Conservation (phyloP, 1,284 basidiomycete genomes). For the Mycena citricolor region DNA sequence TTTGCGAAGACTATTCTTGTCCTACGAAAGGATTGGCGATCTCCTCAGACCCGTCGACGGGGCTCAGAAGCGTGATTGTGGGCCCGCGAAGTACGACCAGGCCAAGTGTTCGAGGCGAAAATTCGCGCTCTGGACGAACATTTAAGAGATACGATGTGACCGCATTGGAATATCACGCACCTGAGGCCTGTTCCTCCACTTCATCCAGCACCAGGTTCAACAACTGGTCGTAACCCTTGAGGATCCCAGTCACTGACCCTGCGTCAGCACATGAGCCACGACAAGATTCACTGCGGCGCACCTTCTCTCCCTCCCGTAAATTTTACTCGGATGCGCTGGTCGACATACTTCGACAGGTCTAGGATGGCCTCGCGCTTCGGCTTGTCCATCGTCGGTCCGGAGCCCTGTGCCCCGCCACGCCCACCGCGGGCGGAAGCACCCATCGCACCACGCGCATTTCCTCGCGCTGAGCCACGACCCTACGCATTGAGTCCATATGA, state of each 20-base stretch:
- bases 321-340: constrained; percentile 92
- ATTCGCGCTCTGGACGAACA: constrained; percentile 56
- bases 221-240: constrained; percentile 97
- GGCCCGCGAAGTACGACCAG: constrained; percentile 89
- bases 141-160: constrained; percentile 18
- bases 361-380: constrained; percentile 95
- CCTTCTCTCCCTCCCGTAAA: constrained; percentile 97
- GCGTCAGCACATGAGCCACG: constrained; percentile 18
- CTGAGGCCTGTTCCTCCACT: constrained; percentile 74
- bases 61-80: constrained; percentile 89
- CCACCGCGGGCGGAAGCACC: constrained; percentile 42
- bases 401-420: constrained; percentile 42
- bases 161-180: constrained; percentile 39
- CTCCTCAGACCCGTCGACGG: constrained; percentile 90
- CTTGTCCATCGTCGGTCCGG: constrained; percentile 68
- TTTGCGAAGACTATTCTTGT: constrained; percentile 41
- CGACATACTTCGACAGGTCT: constrained; percentile 92
- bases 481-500: constrained; percentile 39
- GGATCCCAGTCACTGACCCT: constrained; percentile 78
- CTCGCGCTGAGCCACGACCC: constrained; percentile 54
- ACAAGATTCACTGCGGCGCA: constrained; percentile 29
- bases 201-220: constrained; percentile 95
- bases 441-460: constrained; percentile 23
- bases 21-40: constrained; percentile 80
- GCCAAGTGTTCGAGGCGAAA: constrained; percentile 69